Evolutionary conservation across 1,284 basidiomycete species (phyloP).

Genomic region (Cryptococcus hybrid): DNA sequence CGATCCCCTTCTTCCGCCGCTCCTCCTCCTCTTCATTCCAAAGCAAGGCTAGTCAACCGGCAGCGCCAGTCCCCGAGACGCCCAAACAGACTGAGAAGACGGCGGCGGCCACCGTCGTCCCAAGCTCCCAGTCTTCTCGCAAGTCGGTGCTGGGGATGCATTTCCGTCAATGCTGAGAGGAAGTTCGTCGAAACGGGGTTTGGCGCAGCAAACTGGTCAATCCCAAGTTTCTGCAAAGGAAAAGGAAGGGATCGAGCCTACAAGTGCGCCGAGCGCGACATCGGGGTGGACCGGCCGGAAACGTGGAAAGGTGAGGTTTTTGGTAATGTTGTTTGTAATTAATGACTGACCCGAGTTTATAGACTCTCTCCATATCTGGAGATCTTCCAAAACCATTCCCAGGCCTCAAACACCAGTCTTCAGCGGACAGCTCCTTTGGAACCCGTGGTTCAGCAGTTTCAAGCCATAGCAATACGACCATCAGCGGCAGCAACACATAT

Average conservation of each 20-base stretch:
- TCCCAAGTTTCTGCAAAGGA: slow-evolving; percentile 5
- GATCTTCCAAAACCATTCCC: slow-evolving; percentile 33
- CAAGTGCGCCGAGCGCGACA: slow-evolving; percentile 12
- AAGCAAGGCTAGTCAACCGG: slow-evolving; percentile 5
- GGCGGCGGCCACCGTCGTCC: background rate
- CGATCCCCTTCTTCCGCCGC: slow-evolving; percentile 92
- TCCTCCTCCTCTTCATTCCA: slow-evolving; percentile 87
- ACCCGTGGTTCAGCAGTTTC: slow-evolving; percentile 19
- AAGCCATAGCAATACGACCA: slow-evolving; percentile 28
- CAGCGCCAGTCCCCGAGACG: slow-evolving; percentile 13
- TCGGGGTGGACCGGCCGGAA: slow-evolving; percentile 84
- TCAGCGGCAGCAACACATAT: slow-evolving; percentile 50
- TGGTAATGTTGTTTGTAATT: background rate
- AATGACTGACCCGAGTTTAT: slow-evolving; percentile 2
- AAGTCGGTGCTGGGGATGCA: slow-evolving; percentile 58
- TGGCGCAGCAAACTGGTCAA: slow-evolving; percentile 26
- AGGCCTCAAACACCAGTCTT: slow-evolving; percentile 27
- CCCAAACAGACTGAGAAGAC: slow-evolving; percentile 10
- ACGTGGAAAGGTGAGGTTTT: slow-evolving; percentile 74
- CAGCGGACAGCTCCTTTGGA: slow-evolving; percentile 20
- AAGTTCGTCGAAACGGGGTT: slow-evolving; percentile 73
- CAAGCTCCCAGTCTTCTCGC: slow-evolving; percentile 17
- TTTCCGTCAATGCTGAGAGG: slow-evolving; percentile 73
- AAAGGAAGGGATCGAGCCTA: slow-evolving; percentile 6
- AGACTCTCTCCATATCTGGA: slow-evolving; percentile 84